phyloP scores from a whole-genome alignment of 2,329 filamentous ascomycete species.

The Microdochium bolleyi region DNA sequence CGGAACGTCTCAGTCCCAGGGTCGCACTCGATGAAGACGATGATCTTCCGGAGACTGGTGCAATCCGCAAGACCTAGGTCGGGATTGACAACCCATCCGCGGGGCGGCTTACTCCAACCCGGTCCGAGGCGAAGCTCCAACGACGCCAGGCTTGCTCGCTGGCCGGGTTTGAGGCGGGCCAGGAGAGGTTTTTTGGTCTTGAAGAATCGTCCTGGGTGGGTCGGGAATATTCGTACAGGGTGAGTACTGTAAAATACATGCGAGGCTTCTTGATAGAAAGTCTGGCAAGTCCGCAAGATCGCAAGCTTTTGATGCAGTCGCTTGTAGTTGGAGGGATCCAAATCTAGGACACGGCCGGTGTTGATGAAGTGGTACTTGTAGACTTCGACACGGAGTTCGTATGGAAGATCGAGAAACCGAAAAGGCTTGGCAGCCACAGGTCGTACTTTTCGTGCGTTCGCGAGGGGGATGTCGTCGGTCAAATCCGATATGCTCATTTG shows the following conservation, averaged over 20 bases:
- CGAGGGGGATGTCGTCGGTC: not conserved
- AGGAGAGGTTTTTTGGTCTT: conserved; percentile 67
- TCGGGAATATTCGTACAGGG: conserved; percentile 60
- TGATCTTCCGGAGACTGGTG: conserved; percentile 47
- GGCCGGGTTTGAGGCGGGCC: conserved; percentile 52
- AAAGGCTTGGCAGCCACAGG: conserved; percentile 34
- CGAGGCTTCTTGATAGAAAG: conserved; percentile 55
- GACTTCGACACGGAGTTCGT: conserved; percentile 61
- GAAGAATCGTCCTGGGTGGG: conserved; percentile 56
- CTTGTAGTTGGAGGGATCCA: conserved; percentile 59
- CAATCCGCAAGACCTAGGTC: conserved; percentile 58
- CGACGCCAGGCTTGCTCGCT: conserved; percentile 51
- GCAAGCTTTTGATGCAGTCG: conserved; percentile 50
- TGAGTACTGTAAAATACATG: conserved; percentile 58
- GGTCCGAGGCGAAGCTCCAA: conserved; percentile 66
- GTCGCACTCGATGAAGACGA: conserved; percentile 65
- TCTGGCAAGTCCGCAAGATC: conserved; percentile 52
- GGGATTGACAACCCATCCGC: conserved; percentile 60
- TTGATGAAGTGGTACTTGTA: conserved; percentile 56
- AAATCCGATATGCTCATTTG: not conserved
- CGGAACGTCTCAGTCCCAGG: conserved; percentile 60
- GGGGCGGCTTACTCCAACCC: conserved; percentile 63
- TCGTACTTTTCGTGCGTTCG: not conserved
- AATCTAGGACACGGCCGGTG: conserved; percentile 49
- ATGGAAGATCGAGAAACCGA: conserved; percentile 58